Conservation (phyloP, 78 protist species). For the Emiliania huxleyi region DNA sequence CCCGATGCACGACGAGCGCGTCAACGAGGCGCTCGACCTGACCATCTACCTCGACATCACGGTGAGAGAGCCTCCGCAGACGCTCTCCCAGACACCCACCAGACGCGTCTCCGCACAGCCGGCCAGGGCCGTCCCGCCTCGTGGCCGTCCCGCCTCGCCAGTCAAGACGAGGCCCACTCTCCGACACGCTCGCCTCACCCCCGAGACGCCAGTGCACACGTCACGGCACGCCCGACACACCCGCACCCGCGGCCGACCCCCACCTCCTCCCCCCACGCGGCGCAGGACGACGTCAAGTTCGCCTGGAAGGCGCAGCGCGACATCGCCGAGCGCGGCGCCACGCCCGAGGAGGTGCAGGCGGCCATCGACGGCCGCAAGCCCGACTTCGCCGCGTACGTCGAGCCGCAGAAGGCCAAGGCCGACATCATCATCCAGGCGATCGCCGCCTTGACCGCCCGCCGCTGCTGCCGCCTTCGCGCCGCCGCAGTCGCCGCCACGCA, state of each 20-base stretch:
- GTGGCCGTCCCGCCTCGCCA: neutral
- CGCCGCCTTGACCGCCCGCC: neutral
- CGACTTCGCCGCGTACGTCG: conserved; percentile 56
- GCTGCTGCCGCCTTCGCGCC: neutral
- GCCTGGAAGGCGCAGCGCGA: conserved; percentile 62
- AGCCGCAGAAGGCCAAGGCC: conserved; percentile 51
- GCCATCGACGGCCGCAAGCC: conserved; percentile 52
- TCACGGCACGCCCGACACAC: too few relatives aligned
- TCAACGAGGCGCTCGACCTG: conserved; percentile 39
- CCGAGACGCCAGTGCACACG: neutral
- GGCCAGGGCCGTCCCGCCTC: too few relatives aligned
- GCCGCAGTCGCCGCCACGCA: too few relatives aligned
- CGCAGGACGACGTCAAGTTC: conserved; percentile 39
- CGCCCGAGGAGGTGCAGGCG: conserved; percentile 10
- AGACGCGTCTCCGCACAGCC: too few relatives aligned
- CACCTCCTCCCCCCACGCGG: too few relatives aligned
- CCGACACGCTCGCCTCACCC: neutral
- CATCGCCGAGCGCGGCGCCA: conserved; percentile 54
- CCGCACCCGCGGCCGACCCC: too few relatives aligned
- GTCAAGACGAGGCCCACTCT: neutral
- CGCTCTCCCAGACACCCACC: neutral
- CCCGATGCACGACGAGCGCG: conserved; percentile 52
- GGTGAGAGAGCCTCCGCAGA: too few relatives aligned
- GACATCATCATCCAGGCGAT: conserved; percentile 31
- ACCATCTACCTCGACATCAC: conserved; percentile 48